Conservation (phyloP, 345 rosid species). For the Boechera stricta region DNA sequence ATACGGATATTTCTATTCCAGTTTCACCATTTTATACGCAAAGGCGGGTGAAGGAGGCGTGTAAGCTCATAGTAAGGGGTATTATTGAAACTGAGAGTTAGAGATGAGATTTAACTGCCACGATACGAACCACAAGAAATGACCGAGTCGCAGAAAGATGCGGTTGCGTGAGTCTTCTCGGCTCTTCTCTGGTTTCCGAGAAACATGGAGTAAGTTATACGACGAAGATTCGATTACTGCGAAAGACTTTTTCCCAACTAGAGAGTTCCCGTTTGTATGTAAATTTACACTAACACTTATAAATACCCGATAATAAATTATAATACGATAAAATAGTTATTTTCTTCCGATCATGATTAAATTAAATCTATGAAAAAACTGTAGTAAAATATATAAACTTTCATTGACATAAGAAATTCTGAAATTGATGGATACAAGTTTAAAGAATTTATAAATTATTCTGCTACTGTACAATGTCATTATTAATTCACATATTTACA, state of each 20-base stretch:
- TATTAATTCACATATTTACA: conserved; percentile 5
- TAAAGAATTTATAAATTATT: not conserved
- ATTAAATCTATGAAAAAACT: too few relatives aligned
- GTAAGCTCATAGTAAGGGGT: conserved; percentile 23
- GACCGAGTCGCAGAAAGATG: not conserved
- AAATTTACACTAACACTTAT: too few relatives aligned
- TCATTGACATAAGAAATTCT: not conserved
- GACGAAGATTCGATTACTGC: not conserved
- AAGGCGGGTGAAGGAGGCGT: conserved; percentile 9
- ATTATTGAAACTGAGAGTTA: conserved; percentile 14
- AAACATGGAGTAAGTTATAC: not conserved
- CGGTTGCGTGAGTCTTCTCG: not conserved
- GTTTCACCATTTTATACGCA: conserved; percentile 12
- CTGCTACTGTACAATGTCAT: not conserved
- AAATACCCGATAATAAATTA: too few relatives aligned
- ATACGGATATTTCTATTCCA: conserved; percentile 9
- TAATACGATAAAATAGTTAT: too few relatives aligned
- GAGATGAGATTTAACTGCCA: not conserved
- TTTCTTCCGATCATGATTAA: too few relatives aligned
- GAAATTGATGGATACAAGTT: not conserved
- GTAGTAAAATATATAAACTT: too few relatives aligned
- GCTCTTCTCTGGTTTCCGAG: not conserved
- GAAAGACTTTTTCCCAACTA: not conserved
- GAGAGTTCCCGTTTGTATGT: not conserved
- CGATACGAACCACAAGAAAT: not conserved